phyloP scores from a whole-genome alignment of 2,329 filamentous ascomycete genomes.

The Dactylellina leptospora region DNA sequence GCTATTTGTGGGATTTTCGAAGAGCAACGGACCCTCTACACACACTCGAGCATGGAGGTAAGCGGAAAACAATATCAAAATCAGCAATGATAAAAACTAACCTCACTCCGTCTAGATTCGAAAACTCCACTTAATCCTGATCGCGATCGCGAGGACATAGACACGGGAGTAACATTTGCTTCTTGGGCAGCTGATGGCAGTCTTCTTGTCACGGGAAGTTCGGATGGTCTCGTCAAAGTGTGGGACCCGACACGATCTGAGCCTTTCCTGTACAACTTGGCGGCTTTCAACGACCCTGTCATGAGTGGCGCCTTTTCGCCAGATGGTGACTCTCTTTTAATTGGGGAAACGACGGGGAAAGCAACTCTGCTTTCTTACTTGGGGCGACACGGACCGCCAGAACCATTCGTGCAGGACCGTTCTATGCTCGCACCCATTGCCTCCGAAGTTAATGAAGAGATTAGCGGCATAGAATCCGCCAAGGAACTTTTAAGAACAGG shows the following conservation, averaged over 20 bases:
- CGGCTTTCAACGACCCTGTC: conserved; percentile 54
- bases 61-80: conserved; percentile 5
- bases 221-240: conserved; percentile 56
- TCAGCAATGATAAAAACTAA: too few relatives aligned
- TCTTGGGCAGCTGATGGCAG: conserved; percentile 52
- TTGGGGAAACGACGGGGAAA: conserved; percentile 56
- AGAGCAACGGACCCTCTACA: conserved; percentile 32
- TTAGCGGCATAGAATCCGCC: conserved; percentile 37
- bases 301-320: conserved; percentile 56
- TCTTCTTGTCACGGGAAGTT: conserved; percentile 54
- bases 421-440: conserved; percentile 53
- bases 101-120: conserved; percentile 19
- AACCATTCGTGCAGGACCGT: conserved; percentile 49
- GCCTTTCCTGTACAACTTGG: conserved; percentile 55
- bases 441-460: conserved; percentile 35
- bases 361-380: conserved; percentile 55
- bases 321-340: conserved; percentile 54
- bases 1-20: conserved; percentile 55
- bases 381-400: conserved; percentile 50
- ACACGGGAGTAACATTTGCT: conserved; percentile 56
- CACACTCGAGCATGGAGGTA: conserved; percentile 54
- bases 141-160: conserved; percentile 49
- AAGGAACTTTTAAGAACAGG: conserved; percentile 25
- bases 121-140: conserved; percentile 46
- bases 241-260: conserved; percentile 55